phyloP scores from a whole-genome alignment of 441 rosid genomes.

The Adansonia grandidieri region DNA sequence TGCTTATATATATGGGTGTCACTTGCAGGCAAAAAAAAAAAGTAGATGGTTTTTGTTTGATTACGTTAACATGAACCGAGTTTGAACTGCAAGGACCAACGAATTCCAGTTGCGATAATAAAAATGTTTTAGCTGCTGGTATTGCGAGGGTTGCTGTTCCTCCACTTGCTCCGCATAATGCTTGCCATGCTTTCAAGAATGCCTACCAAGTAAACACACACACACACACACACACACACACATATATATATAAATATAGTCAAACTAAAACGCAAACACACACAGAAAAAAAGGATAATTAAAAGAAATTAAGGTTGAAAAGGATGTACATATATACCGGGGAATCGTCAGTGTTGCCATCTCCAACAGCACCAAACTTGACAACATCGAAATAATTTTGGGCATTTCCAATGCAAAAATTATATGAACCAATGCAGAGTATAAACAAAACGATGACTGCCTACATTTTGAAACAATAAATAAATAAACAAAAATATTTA shows the following conservation, averaged over 20 bases:
- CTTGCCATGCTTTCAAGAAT: conserved; percentile 41
- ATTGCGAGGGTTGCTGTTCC: conserved; percentile 30
- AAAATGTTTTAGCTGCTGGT: conserved; percentile 31
- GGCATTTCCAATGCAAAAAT: conserved; percentile 8
- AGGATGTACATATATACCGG: conserved; percentile 8
- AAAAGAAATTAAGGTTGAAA: no score
- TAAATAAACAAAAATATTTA: background rate
- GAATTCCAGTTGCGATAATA: conserved; percentile 27
- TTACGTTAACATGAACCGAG: conserved; percentile 29
- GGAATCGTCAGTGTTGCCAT: conserved; percentile 38
- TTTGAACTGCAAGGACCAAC: conserved; percentile 44
- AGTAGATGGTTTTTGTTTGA: background rate
- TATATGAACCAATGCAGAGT: conserved; percentile 12
- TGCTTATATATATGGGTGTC: background rate
- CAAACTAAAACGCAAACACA: no score
- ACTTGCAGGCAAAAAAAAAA: background rate
- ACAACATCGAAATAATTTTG: conserved; percentile 21
- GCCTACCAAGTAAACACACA: conserved; percentile 25
- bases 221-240: no score
- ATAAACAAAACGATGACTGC: background rate
- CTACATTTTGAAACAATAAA: conserved; percentile 2
- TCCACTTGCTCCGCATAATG: conserved; percentile 30
- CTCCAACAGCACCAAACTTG: conserved; percentile 38
- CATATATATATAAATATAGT: no score
- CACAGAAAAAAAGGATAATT: no score